Conservation (phyloP, 345 rosid species). For the Euphorbia tirucalli region DNA sequence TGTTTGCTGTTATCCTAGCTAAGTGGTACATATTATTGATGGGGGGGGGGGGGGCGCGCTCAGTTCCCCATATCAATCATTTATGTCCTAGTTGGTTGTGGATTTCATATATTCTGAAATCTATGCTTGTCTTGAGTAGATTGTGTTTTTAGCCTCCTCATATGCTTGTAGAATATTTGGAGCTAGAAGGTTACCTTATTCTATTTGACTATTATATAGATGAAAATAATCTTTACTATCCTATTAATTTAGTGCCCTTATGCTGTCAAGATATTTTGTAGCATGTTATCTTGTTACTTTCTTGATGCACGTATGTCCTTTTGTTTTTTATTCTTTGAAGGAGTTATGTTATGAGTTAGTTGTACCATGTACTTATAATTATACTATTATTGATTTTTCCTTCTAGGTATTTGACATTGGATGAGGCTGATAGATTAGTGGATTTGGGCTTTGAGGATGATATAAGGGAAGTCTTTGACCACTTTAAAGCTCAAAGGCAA, state of each 20-base stretch:
- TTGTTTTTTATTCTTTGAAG: neutral
- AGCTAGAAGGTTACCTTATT: neutral
- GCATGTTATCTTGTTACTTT: neutral
- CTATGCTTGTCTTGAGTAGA: neutral
- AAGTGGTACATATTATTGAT: neutral
- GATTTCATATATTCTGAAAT: neutral
- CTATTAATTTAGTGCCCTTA: neutral
- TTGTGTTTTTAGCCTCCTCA: neutral
- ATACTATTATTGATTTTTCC: conserved; percentile 14
- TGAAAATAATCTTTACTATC: neutral
- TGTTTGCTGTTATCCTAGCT: neutral
- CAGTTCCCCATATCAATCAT: no score
- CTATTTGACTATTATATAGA: neutral
- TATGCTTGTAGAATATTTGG: neutral
- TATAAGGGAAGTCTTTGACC: conserved; percentile 92
- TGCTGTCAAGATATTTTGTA: neutral
- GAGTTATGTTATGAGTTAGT: neutral
- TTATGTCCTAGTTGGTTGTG: no score
- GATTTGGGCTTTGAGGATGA: conserved; percentile 98
- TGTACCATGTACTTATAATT: conserved; percentile 1
- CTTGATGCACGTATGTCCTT: neutral
- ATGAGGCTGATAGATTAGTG: conserved; percentile 93
- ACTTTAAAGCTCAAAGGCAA: conserved; percentile 88
- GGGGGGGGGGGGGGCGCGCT: no score
- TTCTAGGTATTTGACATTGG: conserved; percentile 86